Percentiles rank a stretch among this genome's conserved stretches.
These are phyloP conservation scores for Thermothelomyces thermophilus DNA, from an alignment of 2,329 filamentous ascomycete genomes.

Conservation along the genomic window DNA sequence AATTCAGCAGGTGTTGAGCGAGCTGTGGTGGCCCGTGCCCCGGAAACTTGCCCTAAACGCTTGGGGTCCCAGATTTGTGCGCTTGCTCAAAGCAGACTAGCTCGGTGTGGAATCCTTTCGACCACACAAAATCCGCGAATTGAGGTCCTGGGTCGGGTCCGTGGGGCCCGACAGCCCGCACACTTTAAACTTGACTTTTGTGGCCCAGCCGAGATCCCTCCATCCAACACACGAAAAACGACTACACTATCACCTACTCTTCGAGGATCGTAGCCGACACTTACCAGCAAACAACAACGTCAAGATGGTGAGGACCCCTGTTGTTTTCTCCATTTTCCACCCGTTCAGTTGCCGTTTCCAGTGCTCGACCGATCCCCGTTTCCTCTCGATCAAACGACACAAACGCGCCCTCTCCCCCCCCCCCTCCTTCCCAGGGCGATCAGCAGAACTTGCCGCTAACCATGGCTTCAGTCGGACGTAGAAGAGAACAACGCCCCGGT, in stretches of 20 bases:
- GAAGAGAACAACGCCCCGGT: constrained; percentile 93
- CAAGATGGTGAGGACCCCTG: constrained; percentile 52
- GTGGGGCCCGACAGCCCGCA: constrained; percentile 20
- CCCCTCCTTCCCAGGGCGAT: constrained; percentile 1
- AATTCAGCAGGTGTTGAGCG: constrained; percentile 6
- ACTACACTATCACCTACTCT: constrained; percentile 37
- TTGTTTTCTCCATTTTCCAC: not conserved
- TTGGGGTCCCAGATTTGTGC: not conserved
- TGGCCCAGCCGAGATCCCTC: constrained; percentile 12
- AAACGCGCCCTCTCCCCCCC: not conserved
- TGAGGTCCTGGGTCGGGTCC: constrained; percentile 12
- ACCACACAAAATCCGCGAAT: constrained; percentile 17
- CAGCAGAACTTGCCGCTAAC: constrained; percentile 19
- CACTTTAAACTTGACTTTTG: constrained; percentile 22
- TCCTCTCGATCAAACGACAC: not conserved
- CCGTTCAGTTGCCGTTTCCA: not conserved
- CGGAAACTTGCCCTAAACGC: constrained; percentile 24
- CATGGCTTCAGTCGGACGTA: constrained; percentile 82
- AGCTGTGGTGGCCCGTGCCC: constrained; percentile 24
- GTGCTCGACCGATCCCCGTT: not conserved
- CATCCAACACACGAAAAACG: constrained; percentile 15
- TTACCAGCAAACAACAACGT: constrained; percentile 40
- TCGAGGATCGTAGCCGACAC: constrained; percentile 62
- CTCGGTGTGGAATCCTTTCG: not conserved
- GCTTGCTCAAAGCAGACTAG: constrained; percentile 7